Percentiles rank a stretch among this genome's conserved stretches.
phyloP scores from a whole-genome alignment of 1,284 basidiomycete genomes.

The Kalmanozyma brasiliensis region DNA sequence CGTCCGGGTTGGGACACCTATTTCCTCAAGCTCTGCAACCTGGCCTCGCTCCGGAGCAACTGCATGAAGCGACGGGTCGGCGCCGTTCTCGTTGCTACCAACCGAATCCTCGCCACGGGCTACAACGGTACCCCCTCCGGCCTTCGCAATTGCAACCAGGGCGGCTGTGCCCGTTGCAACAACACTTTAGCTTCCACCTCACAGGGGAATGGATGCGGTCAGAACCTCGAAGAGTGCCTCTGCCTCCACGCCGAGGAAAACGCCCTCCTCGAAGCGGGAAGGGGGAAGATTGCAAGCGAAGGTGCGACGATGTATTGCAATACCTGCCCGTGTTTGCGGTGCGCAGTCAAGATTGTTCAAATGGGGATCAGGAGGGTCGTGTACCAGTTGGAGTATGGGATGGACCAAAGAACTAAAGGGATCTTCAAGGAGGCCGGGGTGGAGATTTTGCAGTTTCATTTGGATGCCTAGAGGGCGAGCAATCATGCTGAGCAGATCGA shows the following conservation, averaged over 20 bases:
- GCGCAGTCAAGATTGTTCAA: constrained; percentile 97
- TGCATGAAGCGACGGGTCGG: constrained; percentile 95
- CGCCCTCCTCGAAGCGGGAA: constrained; percentile 88
- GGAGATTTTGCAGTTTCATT: constrained; percentile 60
- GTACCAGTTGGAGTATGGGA: constrained; percentile 86
- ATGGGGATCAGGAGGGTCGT: constrained; percentile 91
- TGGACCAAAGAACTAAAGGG: constrained; percentile 70
- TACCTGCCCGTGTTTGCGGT: constrained; percentile 91
- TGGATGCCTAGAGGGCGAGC: constrained; percentile 16
- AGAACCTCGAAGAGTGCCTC: constrained; percentile 82
- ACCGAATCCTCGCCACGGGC: constrained; percentile 89
- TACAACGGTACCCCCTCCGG: constrained; percentile 98
- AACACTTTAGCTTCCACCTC: constrained; percentile 26
- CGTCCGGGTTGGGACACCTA: constrained; percentile 66
- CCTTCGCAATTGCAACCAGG: constrained; percentile 71
- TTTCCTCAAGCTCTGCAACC: constrained; percentile 66
- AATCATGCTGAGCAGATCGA: too few species aligned
- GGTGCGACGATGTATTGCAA: constrained; percentile 88
- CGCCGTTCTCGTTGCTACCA: constrained; percentile 86
- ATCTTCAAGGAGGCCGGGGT: constrained; percentile 69
- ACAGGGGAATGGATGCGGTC: constrained; percentile 68
- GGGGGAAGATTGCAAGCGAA: constrained; percentile 71
- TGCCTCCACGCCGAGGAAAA: constrained; percentile 99
- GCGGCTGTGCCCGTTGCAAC: constrained; percentile 65
- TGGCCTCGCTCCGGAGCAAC: constrained; percentile 66